A percentile compares a stretch with the other conserved stretches of the same genome.
Conservation (phyloP, 1,139 yeast species). For the Kluyveromyces sp. region DNA sequence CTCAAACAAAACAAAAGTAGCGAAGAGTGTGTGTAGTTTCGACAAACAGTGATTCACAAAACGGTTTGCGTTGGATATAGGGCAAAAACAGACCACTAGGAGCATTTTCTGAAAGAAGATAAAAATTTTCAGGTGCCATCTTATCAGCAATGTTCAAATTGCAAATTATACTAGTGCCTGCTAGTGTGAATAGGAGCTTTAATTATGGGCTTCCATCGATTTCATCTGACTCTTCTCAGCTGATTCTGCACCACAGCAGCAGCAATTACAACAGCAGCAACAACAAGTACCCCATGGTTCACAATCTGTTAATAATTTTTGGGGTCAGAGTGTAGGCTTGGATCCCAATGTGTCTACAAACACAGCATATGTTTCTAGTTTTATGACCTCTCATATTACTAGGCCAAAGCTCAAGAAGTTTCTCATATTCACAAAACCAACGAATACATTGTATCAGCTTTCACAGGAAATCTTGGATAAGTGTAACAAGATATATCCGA, state of each 20-base stretch:
- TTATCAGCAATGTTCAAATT: slow-evolving; percentile 19
- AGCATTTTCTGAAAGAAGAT: background rate
- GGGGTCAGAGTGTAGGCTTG: background rate
- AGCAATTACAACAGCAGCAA: slow-evolving; percentile 4
- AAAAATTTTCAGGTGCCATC: background rate
- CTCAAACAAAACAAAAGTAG: no score
- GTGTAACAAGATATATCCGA: slow-evolving; percentile 56
- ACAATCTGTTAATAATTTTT: background rate
- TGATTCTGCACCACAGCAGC: slow-evolving; percentile 5
- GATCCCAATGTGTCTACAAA: slow-evolving; percentile 7
- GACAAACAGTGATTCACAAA: no score
- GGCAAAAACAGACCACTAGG: background rate
- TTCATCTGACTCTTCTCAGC: slow-evolving; percentile 4
- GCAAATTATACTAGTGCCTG: slow-evolving; percentile 24
- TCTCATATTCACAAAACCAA: slow-evolving; percentile 50
- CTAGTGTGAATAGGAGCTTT: slow-evolving; percentile 15
- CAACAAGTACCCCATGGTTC: slow-evolving; percentile 3
- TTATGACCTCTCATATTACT: slow-evolving; percentile 10
- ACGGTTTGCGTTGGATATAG: no score
- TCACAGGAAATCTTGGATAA: slow-evolving; percentile 44
- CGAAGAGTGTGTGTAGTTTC: no score
- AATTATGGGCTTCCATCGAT: slow-evolving; percentile 2
- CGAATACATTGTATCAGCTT: slow-evolving; percentile 39
- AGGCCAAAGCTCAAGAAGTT: slow-evolving; percentile 38
- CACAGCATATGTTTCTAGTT: slow-evolving; percentile 10